Evolutionary conservation across 2,329 filamentous ascomycete species (phyloP), one percentile per base, ranked within the genome.

Genomic region (Colletotrichum sidae): DNA sequence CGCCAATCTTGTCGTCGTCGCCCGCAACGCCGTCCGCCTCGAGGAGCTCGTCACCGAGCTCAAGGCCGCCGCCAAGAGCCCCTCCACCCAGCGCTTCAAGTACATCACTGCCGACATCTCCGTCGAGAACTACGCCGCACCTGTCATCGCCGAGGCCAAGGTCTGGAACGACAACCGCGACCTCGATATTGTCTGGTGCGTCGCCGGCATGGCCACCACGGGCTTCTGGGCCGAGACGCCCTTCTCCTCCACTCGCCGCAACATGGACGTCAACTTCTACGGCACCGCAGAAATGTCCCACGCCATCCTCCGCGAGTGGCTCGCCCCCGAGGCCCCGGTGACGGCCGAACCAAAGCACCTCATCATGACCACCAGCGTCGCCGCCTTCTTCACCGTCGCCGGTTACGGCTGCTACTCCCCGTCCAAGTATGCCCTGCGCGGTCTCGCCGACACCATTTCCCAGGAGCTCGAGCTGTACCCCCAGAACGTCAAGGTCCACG

Each of bases 191-290:
- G 92, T 98, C 39, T 98, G 96, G 94, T 94, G 93, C 75, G 86
- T 94, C 55, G 95, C 95, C 3, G 95, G 95, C 66, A 83, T 87
- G 69, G 87, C 92, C 6, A 84, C 83, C 13, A 94, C 94, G 0
- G 85, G 87, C 41, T 90, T 97, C 67, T 97, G 95, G 80, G 77
- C 92, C 69, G 92, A 97, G 67, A 88, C 88, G 44, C 84, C 91
- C 8, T 81, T 92, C 56, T 80, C 88, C 8, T 86, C 85, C 10
- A 81, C 94, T 69, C 86, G 90, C 46, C 82, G 84, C 69, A 93
- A 97, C 76, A 97, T 97, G 93, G 93, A 97, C 74, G 87, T 95
- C 70, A 95, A 97, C 79, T 98, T 93, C 81, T 97, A 90, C 85
- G 92, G 93, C 53, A 89, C 90, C 37, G 90, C 91, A 45, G 96